A percentile compares a stretch with the other conserved stretches of the same genome.
Conservation (phyloP, 2,329 filamentous ascomycete genomes). For the Penicillium sclerotigenum region DNA sequence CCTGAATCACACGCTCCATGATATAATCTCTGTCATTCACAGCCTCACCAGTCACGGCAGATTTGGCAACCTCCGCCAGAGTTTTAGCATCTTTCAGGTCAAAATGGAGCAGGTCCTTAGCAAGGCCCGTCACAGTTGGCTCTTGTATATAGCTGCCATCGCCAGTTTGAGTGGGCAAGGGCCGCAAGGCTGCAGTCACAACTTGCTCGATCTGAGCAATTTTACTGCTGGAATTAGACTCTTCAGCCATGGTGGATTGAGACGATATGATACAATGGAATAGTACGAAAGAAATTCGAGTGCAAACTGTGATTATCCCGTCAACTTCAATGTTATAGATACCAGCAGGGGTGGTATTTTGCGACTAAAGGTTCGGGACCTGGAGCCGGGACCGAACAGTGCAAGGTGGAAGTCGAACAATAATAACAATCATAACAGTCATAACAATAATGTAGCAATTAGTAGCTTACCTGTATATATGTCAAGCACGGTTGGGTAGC, state of each 20-base stretch:
- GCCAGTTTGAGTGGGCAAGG: conserved; percentile 43
- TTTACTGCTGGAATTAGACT: conserved; percentile 29
- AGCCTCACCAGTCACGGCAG: conserved; percentile 48
- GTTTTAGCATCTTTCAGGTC: conserved; percentile 47
- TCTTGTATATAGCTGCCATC: conserved; percentile 41
- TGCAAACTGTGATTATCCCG: background rate
- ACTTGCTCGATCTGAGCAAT: conserved; percentile 40
- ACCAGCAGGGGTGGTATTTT: background rate
- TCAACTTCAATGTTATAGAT: background rate
- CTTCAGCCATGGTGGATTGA: conserved; percentile 20
- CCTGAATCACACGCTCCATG: conserved; percentile 57
- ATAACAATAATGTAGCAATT: too few species aligned
- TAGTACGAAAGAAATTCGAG: background rate
- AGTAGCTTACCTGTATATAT: background rate
- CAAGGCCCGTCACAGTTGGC: conserved; percentile 34
- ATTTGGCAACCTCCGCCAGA: conserved; percentile 41
- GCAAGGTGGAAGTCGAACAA: background rate
- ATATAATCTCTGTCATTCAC: conserved; percentile 61
- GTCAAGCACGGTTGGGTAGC: background rate
- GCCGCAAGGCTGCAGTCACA: conserved; percentile 42
- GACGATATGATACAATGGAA: background rate
- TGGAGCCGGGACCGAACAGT: background rate
- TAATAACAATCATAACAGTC: background rate
- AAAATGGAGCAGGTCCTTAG: conserved; percentile 48
- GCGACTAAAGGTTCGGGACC: background rate